Base-by-base conservation (phyloP, 441 rosid species). In the Corymbia citriodora region DNA sequence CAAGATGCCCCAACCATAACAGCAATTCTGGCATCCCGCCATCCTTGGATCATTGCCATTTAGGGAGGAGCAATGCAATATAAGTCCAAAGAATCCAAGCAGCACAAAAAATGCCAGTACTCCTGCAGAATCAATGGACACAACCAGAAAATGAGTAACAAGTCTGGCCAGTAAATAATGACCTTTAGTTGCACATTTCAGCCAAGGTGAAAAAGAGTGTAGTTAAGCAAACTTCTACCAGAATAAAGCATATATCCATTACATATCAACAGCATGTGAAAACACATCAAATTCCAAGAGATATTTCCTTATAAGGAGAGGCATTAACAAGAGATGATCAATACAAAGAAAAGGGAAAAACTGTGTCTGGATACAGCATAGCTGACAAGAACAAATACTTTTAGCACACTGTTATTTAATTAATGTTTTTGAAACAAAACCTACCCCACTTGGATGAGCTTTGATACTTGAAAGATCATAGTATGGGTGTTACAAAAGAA, bases 21-120 rank as follows among this genome's bases (percentile, higher is more conserved):
- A 98, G 95, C 99, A 97, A 92, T 97, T 96, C 91, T 97, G 99
- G 93, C 99, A 98, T 87, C 98, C 97, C 89, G 96, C 98, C 99
- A 97, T 97, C 90, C 98, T 94, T 16, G 99, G 99, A 90, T 98
- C 99, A 65, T 95, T 97, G 88, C 93, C 93, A 87, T 96, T 96
- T 88, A 98, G 92, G 92, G 99, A 91, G 87, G 99, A 96, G 92
- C 99, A 98, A 70, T 96, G 99, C 88, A 97, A 92, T 81, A 98
- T 94, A 92, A 98, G 95, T 68, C 99, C 99, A 12, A 96, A 96
- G 94, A 98, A 95, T 27, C 99, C 99, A 90, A 95, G 96, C 90
- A 98, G 94, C 92, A 96, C 99, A 88, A 98, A 98, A 96, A 98
- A 98, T 40, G 95, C 95, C 93, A 98, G 89, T n/a, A 97, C 99